phyloP scores from a whole-genome alignment of 78 protist species.

The Planoprotostelium fungivorum region DNA sequence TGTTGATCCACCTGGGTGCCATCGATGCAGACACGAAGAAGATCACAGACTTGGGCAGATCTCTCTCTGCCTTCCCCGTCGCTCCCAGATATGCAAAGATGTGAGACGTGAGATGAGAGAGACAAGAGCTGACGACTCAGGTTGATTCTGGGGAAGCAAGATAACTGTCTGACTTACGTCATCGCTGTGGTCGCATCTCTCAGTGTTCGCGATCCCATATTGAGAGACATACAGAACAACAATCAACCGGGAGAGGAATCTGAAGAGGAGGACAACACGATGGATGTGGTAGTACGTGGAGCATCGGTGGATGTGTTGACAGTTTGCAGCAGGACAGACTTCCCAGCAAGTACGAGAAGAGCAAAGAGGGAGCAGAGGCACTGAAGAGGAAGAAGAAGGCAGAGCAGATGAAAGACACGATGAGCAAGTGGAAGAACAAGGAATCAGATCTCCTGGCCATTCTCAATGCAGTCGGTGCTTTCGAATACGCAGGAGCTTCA shows the following conservation, averaged over 20 bases:
- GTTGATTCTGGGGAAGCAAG: constrained; percentile 46
- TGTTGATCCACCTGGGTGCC: constrained; percentile 57
- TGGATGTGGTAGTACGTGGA: too few relatives aligned
- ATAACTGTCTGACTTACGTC: constrained; percentile 44
- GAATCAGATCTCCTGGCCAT: constrained; percentile 28
- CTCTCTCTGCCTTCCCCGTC: constrained; percentile 73
- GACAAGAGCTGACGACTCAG: neutral
- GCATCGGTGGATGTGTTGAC: too few relatives aligned
- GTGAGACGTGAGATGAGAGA: constrained; percentile 1
- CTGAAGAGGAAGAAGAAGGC: neutral
- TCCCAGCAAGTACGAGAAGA: too few relatives aligned
- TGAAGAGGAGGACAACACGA: neutral
- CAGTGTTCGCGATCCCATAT: constrained; percentile 67
- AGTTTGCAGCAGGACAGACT: too few relatives aligned
- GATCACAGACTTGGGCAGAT: constrained; percentile 52
- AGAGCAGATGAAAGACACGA: constrained; percentile 8
- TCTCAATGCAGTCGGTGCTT: constrained; percentile 53
- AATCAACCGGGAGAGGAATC: neutral
- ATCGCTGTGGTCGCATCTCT: constrained; percentile 81
- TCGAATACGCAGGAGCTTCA: constrained; percentile 14
- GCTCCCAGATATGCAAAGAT: constrained; percentile 85
- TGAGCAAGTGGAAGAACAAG: constrained; percentile 26
- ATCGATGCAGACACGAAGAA: constrained; percentile 28
- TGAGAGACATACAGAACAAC: neutral
- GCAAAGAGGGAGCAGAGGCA: too few relatives aligned